These are phyloP conservation scores for Colletotrichum phormii DNA, from an alignment of 2,329 filamentous ascomycete species.

Conservation along the genomic window DNA sequence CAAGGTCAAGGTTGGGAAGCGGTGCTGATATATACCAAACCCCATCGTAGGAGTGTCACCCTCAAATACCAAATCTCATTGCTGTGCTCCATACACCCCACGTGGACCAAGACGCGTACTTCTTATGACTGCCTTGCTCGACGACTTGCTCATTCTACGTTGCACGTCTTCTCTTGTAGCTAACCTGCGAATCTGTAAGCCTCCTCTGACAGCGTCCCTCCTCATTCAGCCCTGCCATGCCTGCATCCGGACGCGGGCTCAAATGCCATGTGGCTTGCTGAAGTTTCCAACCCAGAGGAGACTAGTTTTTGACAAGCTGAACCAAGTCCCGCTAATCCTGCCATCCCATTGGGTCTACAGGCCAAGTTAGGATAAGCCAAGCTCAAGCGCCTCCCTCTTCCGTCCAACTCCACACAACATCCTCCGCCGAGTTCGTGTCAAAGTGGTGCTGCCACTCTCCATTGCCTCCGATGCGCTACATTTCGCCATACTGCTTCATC, in stretches of 20 bases:
- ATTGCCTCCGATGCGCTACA: neutral
- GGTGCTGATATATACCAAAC: neutral
- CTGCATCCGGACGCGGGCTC: slow-evolving; percentile 8
- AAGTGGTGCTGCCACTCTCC: neutral
- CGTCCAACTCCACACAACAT: slow-evolving; percentile 5
- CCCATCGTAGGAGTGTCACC: neutral
- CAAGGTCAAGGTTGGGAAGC: neutral
- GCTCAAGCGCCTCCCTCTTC: neutral
- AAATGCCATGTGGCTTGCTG: slow-evolving; percentile 24
- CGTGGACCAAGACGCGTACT: neutral
- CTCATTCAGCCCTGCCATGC: slow-evolving; percentile 16
- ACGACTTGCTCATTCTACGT: neutral
- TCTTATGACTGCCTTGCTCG: neutral
- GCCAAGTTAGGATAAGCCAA: slow-evolving; percentile 4
- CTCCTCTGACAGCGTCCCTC: neutral
- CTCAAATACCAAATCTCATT: neutral
- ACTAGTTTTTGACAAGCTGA: slow-evolving; percentile 5
- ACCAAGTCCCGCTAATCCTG: neutral
- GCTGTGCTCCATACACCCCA: neutral
- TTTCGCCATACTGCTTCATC: neutral
- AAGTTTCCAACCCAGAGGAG: neutral
- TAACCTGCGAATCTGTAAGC: neutral
- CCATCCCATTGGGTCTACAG: slow-evolving; percentile 7
- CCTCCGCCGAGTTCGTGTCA: slow-evolving; percentile 6
- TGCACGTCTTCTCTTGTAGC: neutral